phyloP scores from a whole-genome alignment of 2,329 filamentous ascomycete genomes.

The Balansia obtecta region DNA sequence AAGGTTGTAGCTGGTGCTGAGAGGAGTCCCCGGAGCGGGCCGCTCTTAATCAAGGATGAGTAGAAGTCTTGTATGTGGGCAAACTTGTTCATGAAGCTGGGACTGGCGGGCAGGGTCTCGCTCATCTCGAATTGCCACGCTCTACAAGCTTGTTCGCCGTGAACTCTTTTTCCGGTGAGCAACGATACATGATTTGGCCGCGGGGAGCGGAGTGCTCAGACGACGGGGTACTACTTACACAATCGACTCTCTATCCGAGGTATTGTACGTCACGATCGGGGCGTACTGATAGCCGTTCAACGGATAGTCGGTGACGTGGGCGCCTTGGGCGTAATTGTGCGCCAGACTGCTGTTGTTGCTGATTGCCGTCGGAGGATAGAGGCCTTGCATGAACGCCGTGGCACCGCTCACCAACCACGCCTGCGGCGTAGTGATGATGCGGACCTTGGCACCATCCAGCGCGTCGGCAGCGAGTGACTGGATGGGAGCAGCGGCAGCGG shows the following conservation, averaged over 20 bases:
- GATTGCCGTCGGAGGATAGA: slow-evolving; percentile 56
- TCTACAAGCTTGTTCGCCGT: slow-evolving; percentile 26
- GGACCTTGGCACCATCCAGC: slow-evolving; percentile 37
- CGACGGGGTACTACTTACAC: slow-evolving; percentile 25
- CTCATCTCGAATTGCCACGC: slow-evolving; percentile 22
- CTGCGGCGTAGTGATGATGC: slow-evolving; percentile 27
- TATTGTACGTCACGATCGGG: slow-evolving; percentile 43
- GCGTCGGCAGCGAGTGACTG: slow-evolving; percentile 26
- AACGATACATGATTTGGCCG: no score
- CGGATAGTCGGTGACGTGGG: slow-evolving; percentile 48
- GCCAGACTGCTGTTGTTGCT: slow-evolving; percentile 27
- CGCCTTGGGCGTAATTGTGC: slow-evolving; percentile 19
- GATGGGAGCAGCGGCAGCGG: slow-evolving; percentile 23
- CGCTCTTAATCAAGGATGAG: slow-evolving; percentile 24
- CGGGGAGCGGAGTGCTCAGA: no score
- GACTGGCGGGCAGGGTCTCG: slow-evolving; percentile 14
- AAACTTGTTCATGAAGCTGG: slow-evolving; percentile 13
- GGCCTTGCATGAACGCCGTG: slow-evolving; percentile 66
- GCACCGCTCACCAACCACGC: slow-evolving; percentile 52
- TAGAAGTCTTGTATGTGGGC: slow-evolving; percentile 28
- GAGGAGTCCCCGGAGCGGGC: slow-evolving; percentile 26
- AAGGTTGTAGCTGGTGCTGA: slow-evolving; percentile 24
- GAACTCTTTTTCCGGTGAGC: slow-evolving; percentile 17
- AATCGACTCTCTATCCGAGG: slow-evolving; percentile 30
- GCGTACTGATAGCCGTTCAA: slow-evolving; percentile 74